These are phyloP conservation scores for Ustilago cynodontis DNA, from an alignment of 1,284 basidiomycete genomes.

Conservation along the genomic window DNA sequence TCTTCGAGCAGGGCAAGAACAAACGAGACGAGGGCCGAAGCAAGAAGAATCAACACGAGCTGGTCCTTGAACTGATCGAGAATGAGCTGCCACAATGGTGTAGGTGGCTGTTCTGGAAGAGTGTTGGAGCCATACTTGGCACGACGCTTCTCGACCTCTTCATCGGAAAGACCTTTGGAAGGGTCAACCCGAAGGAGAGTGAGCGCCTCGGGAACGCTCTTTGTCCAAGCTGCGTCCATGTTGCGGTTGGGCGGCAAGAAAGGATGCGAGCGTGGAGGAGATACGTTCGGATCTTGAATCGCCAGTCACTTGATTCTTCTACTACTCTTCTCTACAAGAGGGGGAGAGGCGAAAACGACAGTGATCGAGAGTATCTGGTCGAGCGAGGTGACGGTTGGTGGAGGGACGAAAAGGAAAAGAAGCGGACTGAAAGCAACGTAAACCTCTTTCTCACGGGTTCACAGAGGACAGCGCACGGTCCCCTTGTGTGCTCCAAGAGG, in stretches of 20 bases:
- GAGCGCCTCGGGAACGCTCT: constrained; percentile 59
- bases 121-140: constrained; percentile 59
- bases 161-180: constrained; percentile 55
- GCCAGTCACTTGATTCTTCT: constrained; percentile 2
- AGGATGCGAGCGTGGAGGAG: not conserved
- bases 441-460: too few species aligned
- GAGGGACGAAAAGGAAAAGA: not conserved
- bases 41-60: constrained; percentile 68
- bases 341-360: not conserved
- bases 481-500: not conserved
- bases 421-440: not conserved
- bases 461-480: constrained; percentile 1
- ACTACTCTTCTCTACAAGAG: too few species aligned
- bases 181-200: constrained; percentile 53
- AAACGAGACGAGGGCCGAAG: constrained; percentile 67
- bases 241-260: constrained; percentile 3
- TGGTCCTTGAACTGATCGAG: constrained; percentile 87
- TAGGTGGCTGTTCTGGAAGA: constrained; percentile 89
- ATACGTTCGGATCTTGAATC: constrained; percentile 1
- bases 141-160: constrained; percentile 52
- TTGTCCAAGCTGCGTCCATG: constrained; percentile 67
- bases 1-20: constrained; percentile 65
- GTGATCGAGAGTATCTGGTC: not conserved
- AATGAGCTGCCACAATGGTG: constrained; percentile 91
- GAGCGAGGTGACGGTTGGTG: too few species aligned